Conservation (phyloP, 331 rosid genomes). For the Dryas integrifolia region DNA sequence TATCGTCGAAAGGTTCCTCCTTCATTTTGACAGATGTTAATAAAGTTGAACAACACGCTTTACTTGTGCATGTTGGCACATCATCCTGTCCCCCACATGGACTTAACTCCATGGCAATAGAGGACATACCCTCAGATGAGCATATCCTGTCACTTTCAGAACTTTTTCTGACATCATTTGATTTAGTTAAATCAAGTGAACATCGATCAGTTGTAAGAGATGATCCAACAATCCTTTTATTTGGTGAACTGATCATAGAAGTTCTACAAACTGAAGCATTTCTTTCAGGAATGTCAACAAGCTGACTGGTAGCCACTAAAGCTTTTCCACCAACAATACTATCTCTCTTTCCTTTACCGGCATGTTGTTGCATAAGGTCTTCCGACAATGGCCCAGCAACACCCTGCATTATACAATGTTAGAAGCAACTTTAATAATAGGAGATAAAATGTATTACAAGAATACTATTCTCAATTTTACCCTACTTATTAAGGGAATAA, state of each 20-base stretch:
- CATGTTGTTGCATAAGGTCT: constrained; percentile 27
- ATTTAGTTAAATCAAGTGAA: constrained; percentile 14
- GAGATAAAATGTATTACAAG: constrained; percentile 20
- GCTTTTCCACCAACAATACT: constrained; percentile 27
- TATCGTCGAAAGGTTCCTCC: constrained; percentile 56
- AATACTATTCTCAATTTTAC: neutral
- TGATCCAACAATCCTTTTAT: constrained; percentile 22
- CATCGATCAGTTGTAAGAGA: constrained; percentile 18
- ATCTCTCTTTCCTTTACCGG: constrained; percentile 33
- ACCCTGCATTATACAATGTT: constrained; percentile 40
- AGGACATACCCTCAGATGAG: constrained; percentile 24
- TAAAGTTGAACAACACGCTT: constrained; percentile 32
- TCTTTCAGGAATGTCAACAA: constrained; percentile 32
- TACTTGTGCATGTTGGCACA: constrained; percentile 30
- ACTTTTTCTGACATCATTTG: constrained; percentile 20
- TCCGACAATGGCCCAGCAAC: constrained; percentile 29
- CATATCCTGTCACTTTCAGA: constrained; percentile 31
- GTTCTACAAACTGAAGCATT: constrained; percentile 24
- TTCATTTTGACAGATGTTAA: constrained; percentile 50
- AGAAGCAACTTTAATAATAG: constrained; percentile 23
- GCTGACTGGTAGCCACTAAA: constrained; percentile 24
- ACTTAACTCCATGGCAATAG: constrained; percentile 32
- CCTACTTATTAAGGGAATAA: neutral
- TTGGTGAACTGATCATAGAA: constrained; percentile 31
- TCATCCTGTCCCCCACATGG: constrained; percentile 34